Evolutionary conservation across 176 grass and related monocot genomes (phyloP).

Genomic region (Musa schizocarpa): DNA sequence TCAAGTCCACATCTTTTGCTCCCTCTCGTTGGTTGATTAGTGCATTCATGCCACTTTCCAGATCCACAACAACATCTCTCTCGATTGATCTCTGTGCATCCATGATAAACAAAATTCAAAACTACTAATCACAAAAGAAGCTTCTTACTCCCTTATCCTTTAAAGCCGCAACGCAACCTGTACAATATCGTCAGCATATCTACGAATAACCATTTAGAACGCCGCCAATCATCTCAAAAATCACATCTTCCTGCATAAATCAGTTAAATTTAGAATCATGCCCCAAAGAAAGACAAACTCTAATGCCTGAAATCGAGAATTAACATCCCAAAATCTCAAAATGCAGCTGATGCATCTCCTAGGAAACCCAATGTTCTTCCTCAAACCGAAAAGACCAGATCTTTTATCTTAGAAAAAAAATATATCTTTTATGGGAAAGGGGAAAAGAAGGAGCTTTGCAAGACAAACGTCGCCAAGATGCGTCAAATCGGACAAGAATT

Average conservation of each 20-base stretch:
- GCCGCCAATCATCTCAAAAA: background rate
- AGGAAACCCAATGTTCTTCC: background rate
- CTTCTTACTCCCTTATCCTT: background rate
- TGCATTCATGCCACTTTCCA: conserved; percentile 47
- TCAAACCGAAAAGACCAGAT: conserved; percentile 2
- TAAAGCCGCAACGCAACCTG: background rate
- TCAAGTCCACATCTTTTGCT: conserved; percentile 1
- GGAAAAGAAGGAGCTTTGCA: background rate
- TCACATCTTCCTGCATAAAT: background rate
- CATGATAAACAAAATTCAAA: conserved; percentile 26
- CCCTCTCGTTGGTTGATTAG: conserved; percentile 20
- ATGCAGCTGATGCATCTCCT: background rate
- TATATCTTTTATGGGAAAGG: background rate
- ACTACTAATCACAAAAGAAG: no score
- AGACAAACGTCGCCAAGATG: background rate
- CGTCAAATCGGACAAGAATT: background rate
- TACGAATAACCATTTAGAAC: background rate
- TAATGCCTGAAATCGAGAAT: no score
- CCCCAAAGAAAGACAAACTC: background rate
- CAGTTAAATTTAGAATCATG: background rate
- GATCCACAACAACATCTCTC: conserved; percentile 40
- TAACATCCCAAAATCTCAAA: background rate
- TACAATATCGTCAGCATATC: background rate
- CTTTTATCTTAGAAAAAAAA: background rate
- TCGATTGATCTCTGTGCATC: conserved; percentile 34